A percentile compares a stretch with the other conserved stretches of the same genome.
These are phyloP conservation scores for Backusella morwellensis DNA, from an alignment of 192 early-diverging fungal genomes.

Conservation along the genomic window DNA sequence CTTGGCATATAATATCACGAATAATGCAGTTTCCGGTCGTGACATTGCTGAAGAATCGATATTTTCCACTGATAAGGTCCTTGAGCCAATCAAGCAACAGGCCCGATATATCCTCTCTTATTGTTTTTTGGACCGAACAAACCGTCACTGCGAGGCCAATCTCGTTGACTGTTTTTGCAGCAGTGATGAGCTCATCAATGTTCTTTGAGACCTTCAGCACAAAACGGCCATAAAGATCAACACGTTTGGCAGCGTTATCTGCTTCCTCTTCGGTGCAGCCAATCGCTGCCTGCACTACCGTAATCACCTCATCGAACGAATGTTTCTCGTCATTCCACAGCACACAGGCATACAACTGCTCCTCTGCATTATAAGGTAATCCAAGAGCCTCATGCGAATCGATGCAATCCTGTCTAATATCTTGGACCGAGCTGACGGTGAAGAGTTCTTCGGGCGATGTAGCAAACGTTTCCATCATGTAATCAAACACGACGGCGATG, in stretches of 20 bases:
- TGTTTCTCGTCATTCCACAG: constrained; percentile 99
- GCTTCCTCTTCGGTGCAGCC: constrained; percentile 62
- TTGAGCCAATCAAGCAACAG: constrained; percentile 82
- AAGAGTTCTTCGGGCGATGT: constrained; percentile 42
- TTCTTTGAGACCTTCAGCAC: constrained; percentile 68
- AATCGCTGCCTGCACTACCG: constrained; percentile 65
- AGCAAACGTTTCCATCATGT: constrained; percentile 84
- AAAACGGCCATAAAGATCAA: constrained; percentile 83
- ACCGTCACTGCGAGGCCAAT: constrained; percentile 79
- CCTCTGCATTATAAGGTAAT: not conserved
- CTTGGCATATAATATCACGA: constrained; percentile 57
- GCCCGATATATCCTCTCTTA: constrained; percentile 83
- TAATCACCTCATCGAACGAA: constrained; percentile 91
- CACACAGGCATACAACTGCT: constrained; percentile 62
- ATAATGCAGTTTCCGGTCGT: constrained; percentile 41
- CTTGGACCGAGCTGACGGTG: not conserved
- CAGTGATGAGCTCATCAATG: constrained; percentile 59
- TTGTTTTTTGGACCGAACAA: constrained; percentile 74
- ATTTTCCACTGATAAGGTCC: constrained; percentile 62
- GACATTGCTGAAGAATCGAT: constrained; percentile 28
- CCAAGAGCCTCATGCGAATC: constrained; percentile 18
- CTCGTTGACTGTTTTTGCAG: constrained; percentile 64
- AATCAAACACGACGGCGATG: constrained; percentile 85
- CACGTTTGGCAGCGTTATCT: constrained; percentile 70
- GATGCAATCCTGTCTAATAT: constrained; percentile 16